Percentiles rank a stretch among this genome's conserved stretches.
Evolutionary conservation across 2,329 filamentous ascomycete genomes (phyloP).

Genomic region (Ophiognomonia clavigignenti-juglandacearum): DNA sequence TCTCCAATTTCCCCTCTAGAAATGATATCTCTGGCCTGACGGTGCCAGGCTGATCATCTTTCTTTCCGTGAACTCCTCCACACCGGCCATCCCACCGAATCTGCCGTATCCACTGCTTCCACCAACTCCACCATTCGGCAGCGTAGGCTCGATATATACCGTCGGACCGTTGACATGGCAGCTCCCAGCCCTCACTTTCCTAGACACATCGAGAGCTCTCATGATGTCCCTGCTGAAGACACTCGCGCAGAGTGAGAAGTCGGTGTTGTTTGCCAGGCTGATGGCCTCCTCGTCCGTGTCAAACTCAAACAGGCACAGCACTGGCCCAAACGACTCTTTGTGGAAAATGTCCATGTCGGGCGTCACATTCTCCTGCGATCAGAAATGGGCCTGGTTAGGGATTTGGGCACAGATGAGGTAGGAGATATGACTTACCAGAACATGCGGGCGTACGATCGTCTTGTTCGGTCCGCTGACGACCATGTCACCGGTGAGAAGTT

Average conservation of each 20-base stretch:
- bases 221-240: constrained; percentile 61
- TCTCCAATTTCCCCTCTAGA: too few relatives aligned
- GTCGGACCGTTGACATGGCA: constrained; percentile 40
- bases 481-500: constrained; percentile 47
- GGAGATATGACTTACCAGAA: too few relatives aligned
- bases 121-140: constrained; percentile 37
- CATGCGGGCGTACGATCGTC: constrained; percentile 49
- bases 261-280: constrained; percentile 62
- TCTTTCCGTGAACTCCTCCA: constrained; percentile 31
- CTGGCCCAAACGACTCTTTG: constrained; percentile 63
- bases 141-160: constrained; percentile 36
- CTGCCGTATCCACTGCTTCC: constrained; percentile 38
- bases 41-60: constrained; percentile 29
- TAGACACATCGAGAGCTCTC: constrained; percentile 45
- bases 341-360: constrained; percentile 62
- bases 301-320: constrained; percentile 55
- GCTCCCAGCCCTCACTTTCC: constrained; percentile 50
- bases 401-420: too few relatives aligned
- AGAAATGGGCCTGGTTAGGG: too few relatives aligned
- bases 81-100: constrained; percentile 31
- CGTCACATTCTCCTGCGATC: constrained; percentile 54
- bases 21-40: constrained; percentile 22
- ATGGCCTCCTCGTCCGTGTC: constrained; percentile 59
- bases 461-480: constrained; percentile 30
- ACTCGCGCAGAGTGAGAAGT: constrained; percentile 60